Evolutionary conservation across 352 stramenopile species (phyloP), one percentile per base, ranked within the genome.

Genomic region (Phytopythium sindhum): DNA sequence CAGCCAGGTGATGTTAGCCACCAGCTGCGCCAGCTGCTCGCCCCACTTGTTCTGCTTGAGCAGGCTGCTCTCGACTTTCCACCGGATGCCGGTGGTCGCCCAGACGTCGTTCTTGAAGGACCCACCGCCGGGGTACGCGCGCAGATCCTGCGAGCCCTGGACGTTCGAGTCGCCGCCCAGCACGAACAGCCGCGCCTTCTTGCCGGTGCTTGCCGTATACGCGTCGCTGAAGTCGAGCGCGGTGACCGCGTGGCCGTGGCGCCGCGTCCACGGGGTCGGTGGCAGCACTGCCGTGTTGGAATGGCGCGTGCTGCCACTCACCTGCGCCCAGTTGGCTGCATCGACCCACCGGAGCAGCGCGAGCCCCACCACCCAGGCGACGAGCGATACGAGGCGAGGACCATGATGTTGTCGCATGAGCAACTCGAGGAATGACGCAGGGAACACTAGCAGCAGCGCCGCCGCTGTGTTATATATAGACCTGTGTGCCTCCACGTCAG

Each of bases 91-190:
- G 5, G 84, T 90, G 10, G 79, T 86, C 28, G 80, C 70, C 84
- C 84, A 92, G n/a, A 91, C 80, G 59, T 92, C 84, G 65, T 92
- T 92, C 21, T 67, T 68, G 56, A 91, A 73, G 24, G 60, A 66
- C 41, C 82, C 84, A 12, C 84, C 84, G 60, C 84, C 84, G 0
- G 84, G 84, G 33, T 91, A 92, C 35, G 84, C 84, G 56, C 80
- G 74, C n/a, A 92, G 60, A 61, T 92, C 80, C 67, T 89, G 74
- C 28, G 73, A 67, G 48, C 80, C 77, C 60, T 91, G 80, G 9
- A 90, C 79, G 45, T 73, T 84, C 57, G 84, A 84, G 70, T 93
- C 84, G 19, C 84, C 84, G 26, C 81, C 81, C 11, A 93, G 48
- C 29, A 93, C 70, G 54, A 91, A 92, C 66, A 93, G 69, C 24